Base-by-base conservation (phyloP, 441 rosid genomes). In the Eutrema salsugineum region DNA sequence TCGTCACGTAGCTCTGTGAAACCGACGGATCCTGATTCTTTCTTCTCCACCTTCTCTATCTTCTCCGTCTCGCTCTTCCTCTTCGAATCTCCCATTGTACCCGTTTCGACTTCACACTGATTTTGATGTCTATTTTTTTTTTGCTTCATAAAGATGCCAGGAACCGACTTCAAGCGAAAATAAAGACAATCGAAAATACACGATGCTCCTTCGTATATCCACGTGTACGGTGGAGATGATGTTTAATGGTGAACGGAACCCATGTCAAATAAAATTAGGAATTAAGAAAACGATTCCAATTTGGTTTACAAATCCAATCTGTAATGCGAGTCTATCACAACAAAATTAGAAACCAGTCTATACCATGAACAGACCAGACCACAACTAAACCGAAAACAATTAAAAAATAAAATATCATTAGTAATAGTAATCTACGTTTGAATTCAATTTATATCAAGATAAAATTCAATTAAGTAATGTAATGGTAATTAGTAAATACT, bases 201-300 rank as follows among this genome's bases (percentile, higher is more conserved):
- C 61, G 28, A 24, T 66, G 16, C 6, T 38, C 27, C 27, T 24
- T 66, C 35, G 15, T 11, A 3, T 27, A 3, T 68, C 66, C 66
- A 69, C 65, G 65, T 57, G 57, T 36, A 47, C 65, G 73, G 72
- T 54, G 3, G 6, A 56, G 24, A 68, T 68, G 12, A 68, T 46
- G 1, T 32, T 1, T 19, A 0, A 17, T 24, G 3, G 15, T 46
- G 5, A 16, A 49, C 32, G 32, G 55, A 49, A 20, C 55, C 32
- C 8, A 48, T 1, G 16, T 44, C 0, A 44, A 15, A 8, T 16
- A 7, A 44, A 8, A 44, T 8, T 46, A 8, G 51, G 27, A 48
- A 19, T 4, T 16, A 3, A 46, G 14, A 30, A 11, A 9, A 3
- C 44, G 15, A 40, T 2, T 40, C 46, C 3, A 14, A 40, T 47